Percentiles rank a stretch among this genome's conserved stretches.
phyloP scores from a whole-genome alignment of 1,139 yeast genomes.

The Pichia sp. region DNA sequence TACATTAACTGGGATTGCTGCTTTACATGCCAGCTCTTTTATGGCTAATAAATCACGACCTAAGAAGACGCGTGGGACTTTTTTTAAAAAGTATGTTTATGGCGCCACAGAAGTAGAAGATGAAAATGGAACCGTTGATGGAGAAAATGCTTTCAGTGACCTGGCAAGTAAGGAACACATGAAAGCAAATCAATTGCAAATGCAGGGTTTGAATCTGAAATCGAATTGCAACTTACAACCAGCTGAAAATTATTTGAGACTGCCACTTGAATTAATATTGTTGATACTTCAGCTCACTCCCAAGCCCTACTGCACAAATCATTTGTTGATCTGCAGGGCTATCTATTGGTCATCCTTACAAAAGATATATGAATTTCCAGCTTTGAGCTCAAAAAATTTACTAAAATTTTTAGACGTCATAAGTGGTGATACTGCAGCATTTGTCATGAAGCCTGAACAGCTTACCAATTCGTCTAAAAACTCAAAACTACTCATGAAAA shows the following conservation, averaged over 20 bases:
- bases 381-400: constrained; percentile 61
- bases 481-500: constrained; percentile 7
- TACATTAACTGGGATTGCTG: too few relatives aligned
- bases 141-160: too few relatives aligned
- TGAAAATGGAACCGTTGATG: background rate
- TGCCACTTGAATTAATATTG: constrained; percentile 59
- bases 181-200: background rate
- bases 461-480: constrained; percentile 1
- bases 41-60: constrained; percentile 88
- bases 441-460: constrained; percentile 8
- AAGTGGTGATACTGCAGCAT: constrained; percentile 19
- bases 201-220: background rate
- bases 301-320: constrained; percentile 41
- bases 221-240: background rate
- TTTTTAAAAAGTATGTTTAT: constrained; percentile 67
- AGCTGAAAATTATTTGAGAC: constrained; percentile 22
- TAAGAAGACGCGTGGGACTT: constrained; percentile 66
- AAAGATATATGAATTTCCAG: constrained; percentile 57
- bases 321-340: constrained; percentile 52
- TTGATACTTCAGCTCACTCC: constrained; percentile 43
- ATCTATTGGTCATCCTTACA: constrained; percentile 59
- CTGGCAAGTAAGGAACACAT: background rate
- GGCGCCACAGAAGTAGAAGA: constrained; percentile 30
- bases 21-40: background rate
- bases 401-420: constrained; percentile 54